These are phyloP conservation scores for Takashimella tepidaria DNA, from an alignment of 1,284 basidiomycete species.

Conservation along the genomic window DNA sequence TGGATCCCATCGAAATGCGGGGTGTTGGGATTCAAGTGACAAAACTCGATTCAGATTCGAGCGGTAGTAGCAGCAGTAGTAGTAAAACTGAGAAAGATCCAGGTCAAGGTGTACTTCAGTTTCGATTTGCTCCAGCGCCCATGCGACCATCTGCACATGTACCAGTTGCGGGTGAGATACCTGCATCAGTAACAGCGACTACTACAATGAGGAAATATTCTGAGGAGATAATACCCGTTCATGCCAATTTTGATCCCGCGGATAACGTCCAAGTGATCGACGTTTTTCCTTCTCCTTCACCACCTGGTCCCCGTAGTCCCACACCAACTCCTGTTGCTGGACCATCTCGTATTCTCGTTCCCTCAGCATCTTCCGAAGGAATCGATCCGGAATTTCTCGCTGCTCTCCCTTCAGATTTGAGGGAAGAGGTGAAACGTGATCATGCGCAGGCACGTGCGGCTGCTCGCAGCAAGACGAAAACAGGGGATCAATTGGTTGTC, in stretches of 20 bases:
- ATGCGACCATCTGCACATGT: neutral
- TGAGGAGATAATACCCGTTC: too few species aligned
- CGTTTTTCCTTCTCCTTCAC: neutral
- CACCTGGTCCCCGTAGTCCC: neutral
- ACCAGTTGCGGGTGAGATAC: neutral
- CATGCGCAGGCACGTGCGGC: slow-evolving; percentile 11
- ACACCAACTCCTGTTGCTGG: slow-evolving; percentile 1
- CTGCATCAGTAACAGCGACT: too few species aligned
- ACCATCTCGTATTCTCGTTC: slow-evolving; percentile 9
- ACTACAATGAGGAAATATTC: too few species aligned
- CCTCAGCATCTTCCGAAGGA: slow-evolving; percentile 19
- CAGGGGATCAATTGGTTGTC: neutral
- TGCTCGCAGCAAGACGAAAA: slow-evolving; percentile 3
- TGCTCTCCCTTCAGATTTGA: slow-evolving; percentile 31
- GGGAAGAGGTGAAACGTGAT: slow-evolving; percentile 29
- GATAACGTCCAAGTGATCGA: neutral
- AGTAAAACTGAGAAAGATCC: slow-evolving; percentile 22
- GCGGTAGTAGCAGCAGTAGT: neutral
- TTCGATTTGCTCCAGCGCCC: slow-evolving; percentile 5
- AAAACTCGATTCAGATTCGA: slow-evolving; percentile 62
- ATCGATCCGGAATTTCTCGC: slow-evolving; percentile 42
- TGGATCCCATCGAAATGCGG: slow-evolving; percentile 81
- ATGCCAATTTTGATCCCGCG: neutral
- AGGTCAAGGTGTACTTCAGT: slow-evolving; percentile 31
- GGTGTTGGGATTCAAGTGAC: slow-evolving; percentile 90